Evolutionary conservation across 1,284 basidiomycete species (phyloP).

Genomic region (Anthracocystis walkeri): DNA sequence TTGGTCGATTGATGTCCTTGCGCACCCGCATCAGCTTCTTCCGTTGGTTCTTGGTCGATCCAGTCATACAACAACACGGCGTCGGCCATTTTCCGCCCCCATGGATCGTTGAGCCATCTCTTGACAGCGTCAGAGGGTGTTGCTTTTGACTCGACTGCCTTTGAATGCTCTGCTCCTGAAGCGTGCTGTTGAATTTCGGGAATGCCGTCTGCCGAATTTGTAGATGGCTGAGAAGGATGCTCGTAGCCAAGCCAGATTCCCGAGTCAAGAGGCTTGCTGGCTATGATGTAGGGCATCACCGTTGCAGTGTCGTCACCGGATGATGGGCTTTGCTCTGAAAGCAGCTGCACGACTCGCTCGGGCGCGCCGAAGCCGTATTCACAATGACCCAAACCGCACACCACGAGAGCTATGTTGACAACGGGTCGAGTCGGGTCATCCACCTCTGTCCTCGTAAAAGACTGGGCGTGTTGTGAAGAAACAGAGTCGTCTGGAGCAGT

Average conservation of each 20-base stretch:
- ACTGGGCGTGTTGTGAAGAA: background rate
- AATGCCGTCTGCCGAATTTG: too few relatives aligned
- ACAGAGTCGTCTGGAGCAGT: background rate
- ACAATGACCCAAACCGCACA: constrained; percentile 54
- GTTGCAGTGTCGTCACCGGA: background rate
- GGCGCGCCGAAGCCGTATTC: constrained; percentile 59
- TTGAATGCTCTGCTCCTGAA: background rate
- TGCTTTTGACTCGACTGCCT: background rate
- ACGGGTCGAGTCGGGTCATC: constrained; percentile 10
- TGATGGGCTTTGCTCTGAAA: constrained; percentile 8
- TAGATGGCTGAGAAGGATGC: constrained; percentile 9
- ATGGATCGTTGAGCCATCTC: constrained; percentile 33
- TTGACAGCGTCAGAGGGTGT: constrained; percentile 4
- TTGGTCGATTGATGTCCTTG: constrained; percentile 6
- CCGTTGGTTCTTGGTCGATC: constrained; percentile 45
- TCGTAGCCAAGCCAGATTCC: constrained; percentile 53
- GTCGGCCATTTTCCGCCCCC: constrained; percentile 49
- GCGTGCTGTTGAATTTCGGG: too few relatives aligned
- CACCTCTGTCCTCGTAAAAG: background rate
- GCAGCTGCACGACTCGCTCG: constrained; percentile 40
- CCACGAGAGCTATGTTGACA: constrained; percentile 40
- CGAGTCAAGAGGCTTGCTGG: constrained; percentile 50
- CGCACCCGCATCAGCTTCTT: constrained; percentile 7
- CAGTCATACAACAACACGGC: constrained; percentile 52
- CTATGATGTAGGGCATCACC: constrained; percentile 44